Evolutionary conservation across 495 filamentous ascomycete genomes (phyloP).

Genomic region (Penicillium arizonense): DNA sequence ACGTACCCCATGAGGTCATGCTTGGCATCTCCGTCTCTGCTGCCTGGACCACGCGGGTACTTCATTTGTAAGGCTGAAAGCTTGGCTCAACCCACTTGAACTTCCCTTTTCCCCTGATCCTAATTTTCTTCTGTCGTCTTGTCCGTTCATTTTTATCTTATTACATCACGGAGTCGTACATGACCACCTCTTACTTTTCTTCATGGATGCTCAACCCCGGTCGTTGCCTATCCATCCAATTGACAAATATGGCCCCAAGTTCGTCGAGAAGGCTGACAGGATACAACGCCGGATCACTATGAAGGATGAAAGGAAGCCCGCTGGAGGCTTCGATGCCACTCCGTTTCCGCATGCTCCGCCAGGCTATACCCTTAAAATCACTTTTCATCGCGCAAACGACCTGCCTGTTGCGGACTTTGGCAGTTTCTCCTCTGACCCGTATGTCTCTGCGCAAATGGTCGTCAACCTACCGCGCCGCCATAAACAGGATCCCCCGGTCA

Average conservation of each 20-base stretch:
- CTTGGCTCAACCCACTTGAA: background rate
- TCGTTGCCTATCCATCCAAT: conserved; percentile 24
- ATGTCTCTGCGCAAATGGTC: conserved; percentile 65
- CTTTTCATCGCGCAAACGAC: conserved; percentile 75
- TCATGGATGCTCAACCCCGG: conserved; percentile 18
- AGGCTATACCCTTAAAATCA: conserved; percentile 83
- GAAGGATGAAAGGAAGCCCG: conserved; percentile 44
- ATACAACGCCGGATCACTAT: conserved; percentile 49
- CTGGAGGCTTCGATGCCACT: conserved; percentile 77
- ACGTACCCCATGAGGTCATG: background rate
- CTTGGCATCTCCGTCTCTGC: background rate
- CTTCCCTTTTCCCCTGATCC: background rate
- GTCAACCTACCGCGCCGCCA: conserved; percentile 65
- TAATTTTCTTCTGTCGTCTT: background rate
- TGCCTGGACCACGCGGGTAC: background rate
- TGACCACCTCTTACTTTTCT: background rate
- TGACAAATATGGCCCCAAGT: conserved; percentile 44
- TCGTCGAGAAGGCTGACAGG: conserved; percentile 58
- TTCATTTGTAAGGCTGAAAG: conserved; percentile 10
- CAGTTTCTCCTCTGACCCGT: conserved; percentile 80
- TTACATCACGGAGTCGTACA: background rate
- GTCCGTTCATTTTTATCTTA: background rate
- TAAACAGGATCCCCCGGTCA: conserved; percentile 71
- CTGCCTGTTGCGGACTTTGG: conserved; percentile 80
- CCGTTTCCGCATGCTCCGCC: conserved; percentile 68